Conservation (phyloP, 257 asterid species). For the Verbena officinalis region DNA sequence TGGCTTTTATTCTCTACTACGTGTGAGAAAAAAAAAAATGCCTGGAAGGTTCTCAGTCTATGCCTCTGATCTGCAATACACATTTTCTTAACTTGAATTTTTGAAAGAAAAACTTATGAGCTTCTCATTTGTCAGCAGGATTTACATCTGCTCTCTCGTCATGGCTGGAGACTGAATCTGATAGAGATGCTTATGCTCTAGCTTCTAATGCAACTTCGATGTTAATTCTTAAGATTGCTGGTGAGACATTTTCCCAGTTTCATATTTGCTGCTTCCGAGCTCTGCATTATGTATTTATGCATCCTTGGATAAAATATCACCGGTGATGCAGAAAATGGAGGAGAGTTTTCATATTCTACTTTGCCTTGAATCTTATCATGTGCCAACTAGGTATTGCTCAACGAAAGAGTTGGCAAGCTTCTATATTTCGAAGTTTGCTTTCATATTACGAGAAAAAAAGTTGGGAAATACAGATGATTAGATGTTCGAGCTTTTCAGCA, state of each 20-base stretch:
- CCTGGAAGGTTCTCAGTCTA: conserved; percentile 18
- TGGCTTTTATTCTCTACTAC: conserved; percentile 5
- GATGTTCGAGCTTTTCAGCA: no score
- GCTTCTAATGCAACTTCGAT: background rate
- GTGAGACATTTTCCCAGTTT: conserved; percentile 10
- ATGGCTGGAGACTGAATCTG: conserved; percentile 12
- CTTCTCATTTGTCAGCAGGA: conserved; percentile 24
- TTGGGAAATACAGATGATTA: background rate
- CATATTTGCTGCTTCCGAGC: background rate
- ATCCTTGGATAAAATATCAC: background rate
- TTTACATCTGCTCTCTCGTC: background rate
- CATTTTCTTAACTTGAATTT: background rate
- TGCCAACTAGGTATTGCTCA: background rate
- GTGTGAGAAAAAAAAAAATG: conserved; percentile 1
- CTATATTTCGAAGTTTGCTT: no score
- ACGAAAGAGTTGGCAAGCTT: background rate
- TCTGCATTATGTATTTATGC: no score
- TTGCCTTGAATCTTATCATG: background rate
- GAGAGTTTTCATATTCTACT: background rate
- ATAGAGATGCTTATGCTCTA: background rate
- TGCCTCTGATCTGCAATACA: background rate
- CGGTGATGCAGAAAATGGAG: no score
- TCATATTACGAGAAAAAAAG: background rate
- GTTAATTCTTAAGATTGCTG: conserved; percentile 14
- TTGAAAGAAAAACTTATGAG: background rate